A percentile compares a stretch with the other conserved stretches of the same genome.
Evolutionary conservation across 2,329 filamentous ascomycete species (phyloP).

Genomic region (Aspergillus pseudoglaucus): DNA sequence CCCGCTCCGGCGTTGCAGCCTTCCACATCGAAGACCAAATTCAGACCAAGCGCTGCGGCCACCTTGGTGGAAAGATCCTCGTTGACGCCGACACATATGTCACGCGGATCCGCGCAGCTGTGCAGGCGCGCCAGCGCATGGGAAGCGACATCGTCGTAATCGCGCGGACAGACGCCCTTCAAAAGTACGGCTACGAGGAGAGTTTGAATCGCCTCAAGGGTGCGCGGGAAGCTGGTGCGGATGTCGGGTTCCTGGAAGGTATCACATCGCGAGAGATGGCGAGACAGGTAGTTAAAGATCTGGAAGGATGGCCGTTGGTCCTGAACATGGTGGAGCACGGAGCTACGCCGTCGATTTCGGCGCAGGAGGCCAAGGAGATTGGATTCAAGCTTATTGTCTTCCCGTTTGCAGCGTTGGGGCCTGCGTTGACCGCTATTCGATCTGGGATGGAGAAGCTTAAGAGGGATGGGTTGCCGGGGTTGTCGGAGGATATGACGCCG

Average conservation of each 20-base stretch:
- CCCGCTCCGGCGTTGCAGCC: conserved; percentile 48
- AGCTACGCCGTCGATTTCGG: conserved; percentile 33
- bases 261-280: conserved; percentile 34
- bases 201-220: conserved; percentile 32
- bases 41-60: conserved; percentile 37
- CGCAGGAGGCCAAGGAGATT: conserved; percentile 32
- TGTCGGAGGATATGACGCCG: conserved; percentile 26
- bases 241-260: conserved; percentile 39
- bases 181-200: conserved; percentile 35
- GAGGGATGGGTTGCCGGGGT: conserved; percentile 26
- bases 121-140: conserved; percentile 26
- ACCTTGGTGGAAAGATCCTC: conserved; percentile 35
- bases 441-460: conserved; percentile 33
- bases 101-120: conserved; percentile 33
- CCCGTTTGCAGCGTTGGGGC: conserved; percentile 34
- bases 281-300: conserved; percentile 26
- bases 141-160: conserved; percentile 40
- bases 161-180: conserved; percentile 37
- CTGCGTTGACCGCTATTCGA: conserved; percentile 32
- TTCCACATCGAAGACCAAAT: conserved; percentile 56
- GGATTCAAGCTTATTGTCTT: conserved; percentile 41
- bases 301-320: conserved; percentile 35
- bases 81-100: conserved; percentile 29
- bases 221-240: conserved; percentile 35
- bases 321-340: conserved; percentile 43